A percentile compares a stretch with the other conserved stretches of the same genome.
These are phyloP conservation scores for Isoetes taiwanensis DNA, from an alignment of 75 land plant species.

Conservation along the genomic window DNA sequence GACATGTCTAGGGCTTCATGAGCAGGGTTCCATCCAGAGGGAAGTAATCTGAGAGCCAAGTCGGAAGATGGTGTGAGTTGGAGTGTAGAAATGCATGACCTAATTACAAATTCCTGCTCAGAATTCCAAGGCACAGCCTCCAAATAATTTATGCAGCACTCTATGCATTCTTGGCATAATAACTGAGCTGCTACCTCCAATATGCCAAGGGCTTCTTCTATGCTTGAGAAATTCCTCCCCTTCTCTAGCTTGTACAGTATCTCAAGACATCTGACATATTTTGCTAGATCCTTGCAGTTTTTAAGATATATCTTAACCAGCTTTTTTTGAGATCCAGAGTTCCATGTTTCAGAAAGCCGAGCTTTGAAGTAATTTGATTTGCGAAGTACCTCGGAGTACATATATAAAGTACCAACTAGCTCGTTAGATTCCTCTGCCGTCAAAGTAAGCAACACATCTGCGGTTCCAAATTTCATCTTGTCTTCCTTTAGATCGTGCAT, in stretches of 20 bases:
- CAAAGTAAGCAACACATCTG: background rate
- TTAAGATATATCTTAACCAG: background rate
- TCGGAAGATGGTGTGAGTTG: background rate
- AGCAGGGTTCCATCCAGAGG: too few species aligned
- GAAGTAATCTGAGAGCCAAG: too few species aligned
- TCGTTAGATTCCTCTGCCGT: background rate
- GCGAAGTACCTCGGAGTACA: background rate
- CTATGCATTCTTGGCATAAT: background rate
- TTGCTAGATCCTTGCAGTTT: background rate
- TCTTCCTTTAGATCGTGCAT: too few species aligned
- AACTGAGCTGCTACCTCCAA: conserved; percentile 1
- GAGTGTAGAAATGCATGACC: background rate
- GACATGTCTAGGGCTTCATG: too few species aligned
- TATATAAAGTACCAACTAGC: background rate
- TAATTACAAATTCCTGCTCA: background rate
- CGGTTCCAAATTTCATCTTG: too few species aligned
- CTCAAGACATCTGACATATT: conserved; percentile 1
- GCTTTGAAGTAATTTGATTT: background rate
- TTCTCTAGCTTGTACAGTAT: background rate
- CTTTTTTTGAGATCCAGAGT: too few species aligned
- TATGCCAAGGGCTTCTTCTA: background rate
- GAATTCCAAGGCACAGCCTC: conserved; percentile 5
- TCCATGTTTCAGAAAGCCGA: background rate
- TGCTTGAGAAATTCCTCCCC: background rate
- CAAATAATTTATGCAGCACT: background rate